phyloP scores from a whole-genome alignment of 805 yeast genomes.

The Zygotorulaspora florentina region DNA sequence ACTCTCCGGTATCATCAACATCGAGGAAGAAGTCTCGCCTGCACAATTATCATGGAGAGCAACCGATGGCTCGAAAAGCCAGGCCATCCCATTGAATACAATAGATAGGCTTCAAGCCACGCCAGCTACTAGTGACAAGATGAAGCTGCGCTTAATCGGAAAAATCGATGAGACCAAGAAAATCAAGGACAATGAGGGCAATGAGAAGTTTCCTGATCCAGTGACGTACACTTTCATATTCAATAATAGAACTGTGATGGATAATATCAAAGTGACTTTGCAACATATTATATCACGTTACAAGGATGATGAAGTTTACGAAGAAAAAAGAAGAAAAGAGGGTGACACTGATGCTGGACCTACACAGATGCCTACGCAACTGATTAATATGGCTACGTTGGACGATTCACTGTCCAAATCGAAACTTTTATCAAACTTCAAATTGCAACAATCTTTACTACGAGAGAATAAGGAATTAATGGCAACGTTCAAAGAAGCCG shows the following conservation, averaged over 20 bases:
- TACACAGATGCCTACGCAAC: conserved; percentile 29
- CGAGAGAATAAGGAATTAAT: conserved; percentile 64
- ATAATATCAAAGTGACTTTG: conserved; percentile 59
- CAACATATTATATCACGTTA: conserved; percentile 67
- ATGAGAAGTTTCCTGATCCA: conserved; percentile 25
- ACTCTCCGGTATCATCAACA: conserved; percentile 51
- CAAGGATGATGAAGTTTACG: conserved; percentile 47
- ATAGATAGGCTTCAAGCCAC: conserved; percentile 61
- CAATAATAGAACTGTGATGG: conserved; percentile 71
- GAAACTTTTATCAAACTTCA: conserved; percentile 62
- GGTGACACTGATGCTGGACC: conserved; percentile 17
- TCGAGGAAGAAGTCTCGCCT: conserved; percentile 54
- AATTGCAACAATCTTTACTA: conserved; percentile 73
- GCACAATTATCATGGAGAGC: conserved; percentile 53
- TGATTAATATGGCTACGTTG: conserved; percentile 37
- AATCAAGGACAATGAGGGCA: conserved; percentile 29
- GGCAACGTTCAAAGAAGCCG: conserved; percentile 81
- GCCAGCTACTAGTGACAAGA: conserved; percentile 58
- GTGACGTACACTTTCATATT: conserved; percentile 51
- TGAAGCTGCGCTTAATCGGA: conserved; percentile 58
- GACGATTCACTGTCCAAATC: conserved; percentile 51
- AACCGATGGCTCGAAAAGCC: conserved; percentile 47
- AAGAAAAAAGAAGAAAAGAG: conserved; percentile 33
- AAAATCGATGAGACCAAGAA: conserved; percentile 35
- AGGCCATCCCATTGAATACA: conserved; percentile 40